Base-by-base conservation (phyloP, 768 basidiomycete genomes). In the Filobasidium floriforme region DNA sequence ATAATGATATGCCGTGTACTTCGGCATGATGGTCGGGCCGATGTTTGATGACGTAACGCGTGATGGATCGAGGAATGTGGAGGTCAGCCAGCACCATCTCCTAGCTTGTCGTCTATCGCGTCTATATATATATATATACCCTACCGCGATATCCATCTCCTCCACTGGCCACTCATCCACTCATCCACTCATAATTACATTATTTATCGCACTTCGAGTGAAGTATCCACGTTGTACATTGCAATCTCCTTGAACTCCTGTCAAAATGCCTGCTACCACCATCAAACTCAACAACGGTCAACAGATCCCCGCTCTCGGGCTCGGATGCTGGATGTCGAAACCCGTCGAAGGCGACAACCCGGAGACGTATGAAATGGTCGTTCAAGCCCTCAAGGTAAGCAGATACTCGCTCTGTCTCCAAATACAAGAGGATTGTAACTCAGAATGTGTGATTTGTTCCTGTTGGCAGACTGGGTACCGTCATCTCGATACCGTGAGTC, bases 271-370 rank as follows among this genome's bases (percentile, higher is more conserved):
- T 28, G 3, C 43, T 41, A 40, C 41, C 22, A 51, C 62, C 3
- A 3, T 68, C 55, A 68, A 68, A 52, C 67, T 68, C 43, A 68
- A 68, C 59, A 61, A 49, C 12, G 62, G 67, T 18, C 22, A 41
- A 15, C n/a, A 40, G 28, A 54, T 68, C 18, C 67, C 67, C 9
- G 59, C 57, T 44, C 26, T 68, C 62, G 67, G 67, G 1, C 59
- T 68, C n/a, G 67, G 66, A 19, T 66, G 41, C 15, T 61, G 65
- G 65, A 66, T 66, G 65, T 24, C 44, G 41, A 64, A 62, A 52
- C 60, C 65, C 24, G 60, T 51, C n/a, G 51, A 59, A 1, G 60
- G 51, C 10, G 65, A 66, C 12, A 61, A 66, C 52, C 51, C 59
- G 14, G 65, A 66, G 51, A 60, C 59, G 10, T 66, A 66, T 19